Conservation (phyloP, 352 stramenopile species). For the Phytophthora podocarpi region DNA sequence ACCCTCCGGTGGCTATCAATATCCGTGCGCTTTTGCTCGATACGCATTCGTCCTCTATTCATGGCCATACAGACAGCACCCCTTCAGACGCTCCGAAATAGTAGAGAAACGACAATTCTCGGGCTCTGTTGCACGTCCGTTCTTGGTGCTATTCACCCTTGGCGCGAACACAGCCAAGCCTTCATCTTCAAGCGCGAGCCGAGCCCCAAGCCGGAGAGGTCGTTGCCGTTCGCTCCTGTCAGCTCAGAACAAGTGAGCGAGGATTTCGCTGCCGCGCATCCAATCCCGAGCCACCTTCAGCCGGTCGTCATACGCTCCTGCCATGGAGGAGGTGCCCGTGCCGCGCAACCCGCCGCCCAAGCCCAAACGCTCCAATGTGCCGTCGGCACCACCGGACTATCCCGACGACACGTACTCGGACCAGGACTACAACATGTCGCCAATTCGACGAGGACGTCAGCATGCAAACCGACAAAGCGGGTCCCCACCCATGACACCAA, state of each 20-base stretch:
- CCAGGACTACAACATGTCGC: constrained; percentile 63
- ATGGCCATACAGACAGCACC: neutral
- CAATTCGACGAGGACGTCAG: constrained; percentile 66
- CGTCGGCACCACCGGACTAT: constrained; percentile 37
- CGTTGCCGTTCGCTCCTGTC: constrained; percentile 2
- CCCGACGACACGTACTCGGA: constrained; percentile 66
- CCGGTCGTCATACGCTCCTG: constrained; percentile 18
- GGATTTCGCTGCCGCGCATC: constrained; percentile 51
- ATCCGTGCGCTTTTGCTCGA: too few species aligned
- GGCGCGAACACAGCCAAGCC: constrained; percentile 12
- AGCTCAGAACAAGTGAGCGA: constrained; percentile 25
- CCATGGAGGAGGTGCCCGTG: constrained; percentile 64
- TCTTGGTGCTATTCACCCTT: constrained; percentile 11
- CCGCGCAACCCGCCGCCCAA: constrained; percentile 71
- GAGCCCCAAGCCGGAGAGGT: constrained; percentile 16
- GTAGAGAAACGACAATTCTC: constrained; percentile 27
- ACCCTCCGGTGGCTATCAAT: constrained; percentile 27
- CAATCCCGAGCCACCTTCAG: constrained; percentile 25
- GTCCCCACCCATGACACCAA: constrained; percentile 69
- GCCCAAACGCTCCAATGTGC: constrained; percentile 67
- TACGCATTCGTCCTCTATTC: constrained; percentile 34
- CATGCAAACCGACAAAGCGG: constrained; percentile 54
- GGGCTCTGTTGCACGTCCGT: too few species aligned
- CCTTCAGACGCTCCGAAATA: constrained; percentile 20
- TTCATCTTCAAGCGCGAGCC: neutral